Evolutionary conservation across 352 stramenopile genomes (phyloP).

Genomic region (Phytophthora fragariae): DNA sequence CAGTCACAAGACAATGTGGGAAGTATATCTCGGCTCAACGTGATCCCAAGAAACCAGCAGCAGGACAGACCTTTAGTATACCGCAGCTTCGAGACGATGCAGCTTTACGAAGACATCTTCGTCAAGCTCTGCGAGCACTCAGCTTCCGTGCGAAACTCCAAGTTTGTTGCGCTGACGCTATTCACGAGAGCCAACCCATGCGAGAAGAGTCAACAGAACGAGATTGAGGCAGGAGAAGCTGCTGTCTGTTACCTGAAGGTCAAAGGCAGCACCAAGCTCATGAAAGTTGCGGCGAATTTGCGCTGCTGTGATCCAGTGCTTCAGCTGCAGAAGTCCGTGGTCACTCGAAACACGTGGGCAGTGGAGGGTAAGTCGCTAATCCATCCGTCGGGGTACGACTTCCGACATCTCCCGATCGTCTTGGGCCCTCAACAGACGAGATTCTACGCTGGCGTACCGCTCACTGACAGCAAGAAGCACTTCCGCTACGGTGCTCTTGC

Average conservation of each 20-base stretch:
- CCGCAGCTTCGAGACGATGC: slow-evolving; percentile 40
- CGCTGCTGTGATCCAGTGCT: slow-evolving; percentile 78
- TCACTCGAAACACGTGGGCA: slow-evolving; percentile 58
- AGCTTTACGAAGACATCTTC: slow-evolving; percentile 63
- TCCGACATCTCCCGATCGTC: slow-evolving; percentile 70
- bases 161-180: slow-evolving; percentile 70
- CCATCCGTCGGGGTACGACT: slow-evolving; percentile 51
- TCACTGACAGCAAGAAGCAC: slow-evolving; percentile 51
- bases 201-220: slow-evolving; percentile 18
- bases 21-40: neutral
- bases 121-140: slow-evolving; percentile 63
- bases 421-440: slow-evolving; percentile 68
- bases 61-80: slow-evolving; percentile 37
- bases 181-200: slow-evolving; percentile 36
- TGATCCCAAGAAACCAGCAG: slow-evolving; percentile 1
- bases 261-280: slow-evolving; percentile 51
- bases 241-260: slow-evolving; percentile 62
- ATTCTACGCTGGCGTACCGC: slow-evolving; percentile 77
- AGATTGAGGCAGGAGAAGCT: slow-evolving; percentile 23
- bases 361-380: slow-evolving; percentile 30
- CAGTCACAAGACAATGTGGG: slow-evolving; percentile 14
- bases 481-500: slow-evolving; percentile 66
- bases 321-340: slow-evolving; percentile 44
- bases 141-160: slow-evolving; percentile 44
- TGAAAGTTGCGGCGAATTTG: slow-evolving; percentile 64